A percentile compares a stretch with the other conserved stretches of the same genome.
Conservation (phyloP, 139 green algal species). For the Trebouxia sp. region DNA sequence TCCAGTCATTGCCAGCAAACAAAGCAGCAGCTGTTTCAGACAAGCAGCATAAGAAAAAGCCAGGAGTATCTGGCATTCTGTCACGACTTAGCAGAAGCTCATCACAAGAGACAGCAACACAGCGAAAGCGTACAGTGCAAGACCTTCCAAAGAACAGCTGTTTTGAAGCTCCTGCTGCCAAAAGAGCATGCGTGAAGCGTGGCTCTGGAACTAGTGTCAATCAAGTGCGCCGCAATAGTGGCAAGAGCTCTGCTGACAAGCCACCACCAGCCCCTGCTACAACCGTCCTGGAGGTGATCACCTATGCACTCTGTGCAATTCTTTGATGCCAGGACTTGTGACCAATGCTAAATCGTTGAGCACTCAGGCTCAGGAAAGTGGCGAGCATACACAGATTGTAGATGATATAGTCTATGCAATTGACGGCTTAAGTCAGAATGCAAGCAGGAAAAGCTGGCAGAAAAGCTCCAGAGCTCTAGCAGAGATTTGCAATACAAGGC, state of each 20-base stretch:
- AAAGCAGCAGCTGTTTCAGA: no score
- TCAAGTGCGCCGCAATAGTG: background rate
- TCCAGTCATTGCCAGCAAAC: background rate
- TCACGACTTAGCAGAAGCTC: background rate
- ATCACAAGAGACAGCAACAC: background rate
- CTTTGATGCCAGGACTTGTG: no score
- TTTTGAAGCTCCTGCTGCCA: background rate
- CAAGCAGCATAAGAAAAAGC: background rate
- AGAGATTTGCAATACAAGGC: slow-evolving; percentile 47
- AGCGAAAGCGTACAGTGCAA: background rate
- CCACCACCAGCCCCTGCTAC: background rate
- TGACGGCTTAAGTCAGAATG: slow-evolving; percentile 48
- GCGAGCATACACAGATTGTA: slow-evolving; percentile 58
- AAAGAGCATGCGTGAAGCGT: background rate
- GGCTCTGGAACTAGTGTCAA: background rate
- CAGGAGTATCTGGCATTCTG: background rate
- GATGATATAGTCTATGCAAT: slow-evolving; percentile 67
- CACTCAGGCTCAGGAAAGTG: slow-evolving; percentile 64
- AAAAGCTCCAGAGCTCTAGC: slow-evolving; percentile 45
- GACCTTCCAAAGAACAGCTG: background rate
- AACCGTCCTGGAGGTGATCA: slow-evolving; percentile 2
- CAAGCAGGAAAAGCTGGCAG: slow-evolving; percentile 34
- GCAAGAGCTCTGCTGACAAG: background rate
- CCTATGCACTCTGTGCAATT: background rate
- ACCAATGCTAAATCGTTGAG: background rate